phyloP scores from a whole-genome alignment of 805 yeast species.

The Trichomonascus vanleenenianus region DNA sequence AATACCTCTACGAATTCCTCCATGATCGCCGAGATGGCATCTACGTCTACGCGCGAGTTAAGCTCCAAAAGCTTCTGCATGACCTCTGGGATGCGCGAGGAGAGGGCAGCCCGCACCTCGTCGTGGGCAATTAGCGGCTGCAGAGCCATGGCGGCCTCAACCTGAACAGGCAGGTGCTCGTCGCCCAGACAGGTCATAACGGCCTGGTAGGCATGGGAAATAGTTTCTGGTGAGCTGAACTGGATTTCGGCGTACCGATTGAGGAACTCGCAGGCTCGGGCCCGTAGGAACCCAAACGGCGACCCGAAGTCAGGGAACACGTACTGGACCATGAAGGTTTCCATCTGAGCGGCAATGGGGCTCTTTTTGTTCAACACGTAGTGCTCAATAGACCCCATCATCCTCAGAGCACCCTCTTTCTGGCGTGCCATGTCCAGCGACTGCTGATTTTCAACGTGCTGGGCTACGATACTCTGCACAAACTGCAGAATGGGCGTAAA shows the following conservation, averaged over 20 bases:
- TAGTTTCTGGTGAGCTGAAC: slow-evolving; percentile 56
- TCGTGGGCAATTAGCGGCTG: slow-evolving; percentile 66
- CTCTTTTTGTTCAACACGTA: slow-evolving; percentile 48
- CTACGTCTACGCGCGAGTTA: slow-evolving; percentile 78
- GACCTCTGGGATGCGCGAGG: slow-evolving; percentile 63
- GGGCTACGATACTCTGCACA: slow-evolving; percentile 41
- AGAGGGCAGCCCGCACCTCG: slow-evolving; percentile 60
- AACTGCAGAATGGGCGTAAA: slow-evolving; percentile 40
- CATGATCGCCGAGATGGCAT: slow-evolving; percentile 81
- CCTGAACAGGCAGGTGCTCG: slow-evolving; percentile 59
- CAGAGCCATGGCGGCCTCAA: slow-evolving; percentile 78
- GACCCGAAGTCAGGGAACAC: slow-evolving; percentile 69
- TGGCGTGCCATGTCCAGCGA: slow-evolving; percentile 42
- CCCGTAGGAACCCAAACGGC: slow-evolving; percentile 56
- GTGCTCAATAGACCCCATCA: slow-evolving; percentile 62
- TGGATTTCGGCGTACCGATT: slow-evolving; percentile 57
- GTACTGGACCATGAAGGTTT: slow-evolving; percentile 50
- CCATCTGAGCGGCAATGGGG: slow-evolving; percentile 57
- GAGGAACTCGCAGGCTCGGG: slow-evolving; percentile 41
- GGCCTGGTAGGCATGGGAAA: slow-evolving; percentile 42
- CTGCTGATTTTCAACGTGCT: slow-evolving; percentile 28
- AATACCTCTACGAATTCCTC: slow-evolving; percentile 91
- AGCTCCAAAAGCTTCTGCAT: slow-evolving; percentile 72
- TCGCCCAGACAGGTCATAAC: slow-evolving; percentile 39
- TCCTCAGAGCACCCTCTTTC: slow-evolving; percentile 72